Evolutionary conservation across 2,329 filamentous ascomycete genomes (phyloP).

Genomic region (Thielaviopsis euricoi): DNA sequence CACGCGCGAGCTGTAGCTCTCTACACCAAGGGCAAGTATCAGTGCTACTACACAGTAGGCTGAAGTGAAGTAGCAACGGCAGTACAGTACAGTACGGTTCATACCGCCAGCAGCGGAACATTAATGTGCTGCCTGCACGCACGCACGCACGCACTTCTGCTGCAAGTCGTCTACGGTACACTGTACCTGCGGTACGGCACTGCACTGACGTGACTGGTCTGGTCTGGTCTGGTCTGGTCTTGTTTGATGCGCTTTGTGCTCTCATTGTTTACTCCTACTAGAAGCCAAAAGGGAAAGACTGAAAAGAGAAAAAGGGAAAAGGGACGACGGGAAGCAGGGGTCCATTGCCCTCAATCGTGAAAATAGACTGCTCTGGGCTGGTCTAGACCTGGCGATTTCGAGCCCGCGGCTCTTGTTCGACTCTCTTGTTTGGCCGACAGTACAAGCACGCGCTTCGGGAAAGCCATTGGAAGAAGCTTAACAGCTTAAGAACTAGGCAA

Average conservation of each 20-base stretch:
- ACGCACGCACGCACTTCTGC: neutral
- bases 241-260: neutral
- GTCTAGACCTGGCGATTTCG: slow-evolving; percentile 10
- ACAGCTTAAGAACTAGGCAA: neutral
- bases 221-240: too few species aligned
- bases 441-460: neutral
- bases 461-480: neutral
- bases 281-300: neutral
- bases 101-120: neutral
- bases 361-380: slow-evolving; percentile 3
- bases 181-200: neutral
- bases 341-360: neutral
- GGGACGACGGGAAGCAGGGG: neutral
- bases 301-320: neutral
- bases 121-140: neutral
- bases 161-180: neutral
- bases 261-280: neutral
- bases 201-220: too few species aligned
- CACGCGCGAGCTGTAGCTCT: neutral
- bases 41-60: too few species aligned
- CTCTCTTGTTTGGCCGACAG: neutral
- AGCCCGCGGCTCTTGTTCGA: neutral
- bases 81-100: too few species aligned
- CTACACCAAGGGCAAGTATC: too few species aligned
- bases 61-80: too few species aligned